Conservation (phyloP, 305 asterid genomes). For the Fraxinus dipetala region DNA sequence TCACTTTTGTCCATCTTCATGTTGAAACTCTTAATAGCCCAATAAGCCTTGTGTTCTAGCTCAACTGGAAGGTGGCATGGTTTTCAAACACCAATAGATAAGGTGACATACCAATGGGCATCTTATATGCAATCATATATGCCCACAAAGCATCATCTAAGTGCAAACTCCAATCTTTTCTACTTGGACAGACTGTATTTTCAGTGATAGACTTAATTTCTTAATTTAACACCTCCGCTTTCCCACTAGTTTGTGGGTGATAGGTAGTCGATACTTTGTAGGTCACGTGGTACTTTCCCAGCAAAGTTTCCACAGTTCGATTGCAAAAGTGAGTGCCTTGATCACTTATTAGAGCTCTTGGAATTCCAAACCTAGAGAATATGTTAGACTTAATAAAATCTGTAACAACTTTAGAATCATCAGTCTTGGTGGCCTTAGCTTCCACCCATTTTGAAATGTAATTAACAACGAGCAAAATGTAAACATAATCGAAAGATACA, state of each 20-base stretch:
- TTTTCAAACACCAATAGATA: background rate
- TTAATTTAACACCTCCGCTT: background rate
- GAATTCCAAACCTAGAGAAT: background rate
- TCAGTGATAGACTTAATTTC: too few relatives aligned
- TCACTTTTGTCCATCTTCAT: background rate
- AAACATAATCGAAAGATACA: background rate
- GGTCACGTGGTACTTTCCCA: background rate
- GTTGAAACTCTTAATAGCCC: background rate
- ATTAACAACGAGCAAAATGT: background rate
- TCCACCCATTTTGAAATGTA: background rate
- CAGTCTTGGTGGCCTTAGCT: too few relatives aligned
- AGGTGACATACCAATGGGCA: background rate
- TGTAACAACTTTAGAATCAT: too few relatives aligned
- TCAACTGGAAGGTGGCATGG: too few relatives aligned
- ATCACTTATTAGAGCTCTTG: background rate
- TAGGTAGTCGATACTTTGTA: constrained; percentile 2
- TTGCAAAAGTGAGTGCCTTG: background rate
- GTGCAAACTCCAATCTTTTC: too few relatives aligned
- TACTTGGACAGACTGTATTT: too few relatives aligned
- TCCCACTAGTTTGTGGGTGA: background rate
- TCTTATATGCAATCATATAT: background rate
- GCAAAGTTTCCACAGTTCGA: background rate
- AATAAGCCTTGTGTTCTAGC: background rate
- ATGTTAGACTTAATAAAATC: background rate
- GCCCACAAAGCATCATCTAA: too few relatives aligned